Evolutionary conservation across 495 filamentous ascomycete genomes (phyloP).

Genomic region (Amniculicola lignicola): DNA sequence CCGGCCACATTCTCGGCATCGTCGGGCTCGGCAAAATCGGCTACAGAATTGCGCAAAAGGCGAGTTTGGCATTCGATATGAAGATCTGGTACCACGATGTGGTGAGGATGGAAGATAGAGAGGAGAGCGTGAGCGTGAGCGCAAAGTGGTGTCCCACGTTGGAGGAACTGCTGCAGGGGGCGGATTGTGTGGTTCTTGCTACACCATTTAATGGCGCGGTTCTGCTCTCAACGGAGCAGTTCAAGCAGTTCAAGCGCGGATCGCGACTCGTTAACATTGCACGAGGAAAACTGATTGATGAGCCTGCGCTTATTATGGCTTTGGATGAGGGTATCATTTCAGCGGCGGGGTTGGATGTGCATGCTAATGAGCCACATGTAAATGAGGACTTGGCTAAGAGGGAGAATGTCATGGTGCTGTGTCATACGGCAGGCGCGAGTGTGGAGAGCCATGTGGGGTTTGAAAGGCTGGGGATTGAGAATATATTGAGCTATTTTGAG

Average conservation of each 20-base stretch:
- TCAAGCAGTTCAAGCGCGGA: conserved; percentile 55
- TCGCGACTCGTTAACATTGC: conserved; percentile 69
- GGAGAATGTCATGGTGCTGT: conserved; percentile 58
- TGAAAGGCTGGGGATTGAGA: conserved; percentile 70
- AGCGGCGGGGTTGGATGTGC: conserved; percentile 66
- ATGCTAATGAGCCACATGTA: conserved; percentile 57
- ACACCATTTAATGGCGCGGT: conserved; percentile 60
- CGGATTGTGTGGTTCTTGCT: conserved; percentile 67
- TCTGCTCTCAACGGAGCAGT: conserved; percentile 51
- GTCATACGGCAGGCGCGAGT: conserved; percentile 70
- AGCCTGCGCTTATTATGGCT: conserved; percentile 63
- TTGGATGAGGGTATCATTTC: conserved; percentile 54
- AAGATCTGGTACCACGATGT: conserved; percentile 66
- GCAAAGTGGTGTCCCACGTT: conserved; percentile 55
- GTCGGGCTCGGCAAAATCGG: conserved; percentile 70
- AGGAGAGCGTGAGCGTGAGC: conserved; percentile 24
- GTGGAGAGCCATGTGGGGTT: conserved; percentile 70
- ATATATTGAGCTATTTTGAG: conserved; percentile 59
- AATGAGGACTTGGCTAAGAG: conserved; percentile 49
- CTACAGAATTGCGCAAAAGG: conserved; percentile 61
- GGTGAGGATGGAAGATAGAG: conserved; percentile 14
- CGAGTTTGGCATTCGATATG: conserved; percentile 61
- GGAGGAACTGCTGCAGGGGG: conserved; percentile 50
- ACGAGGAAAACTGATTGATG: conserved; percentile 67
- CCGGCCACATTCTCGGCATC: conserved; percentile 54